Base-by-base conservation (phyloP, 495 filamentous ascomycete species). In the Trichocladium antarcticum region DNA sequence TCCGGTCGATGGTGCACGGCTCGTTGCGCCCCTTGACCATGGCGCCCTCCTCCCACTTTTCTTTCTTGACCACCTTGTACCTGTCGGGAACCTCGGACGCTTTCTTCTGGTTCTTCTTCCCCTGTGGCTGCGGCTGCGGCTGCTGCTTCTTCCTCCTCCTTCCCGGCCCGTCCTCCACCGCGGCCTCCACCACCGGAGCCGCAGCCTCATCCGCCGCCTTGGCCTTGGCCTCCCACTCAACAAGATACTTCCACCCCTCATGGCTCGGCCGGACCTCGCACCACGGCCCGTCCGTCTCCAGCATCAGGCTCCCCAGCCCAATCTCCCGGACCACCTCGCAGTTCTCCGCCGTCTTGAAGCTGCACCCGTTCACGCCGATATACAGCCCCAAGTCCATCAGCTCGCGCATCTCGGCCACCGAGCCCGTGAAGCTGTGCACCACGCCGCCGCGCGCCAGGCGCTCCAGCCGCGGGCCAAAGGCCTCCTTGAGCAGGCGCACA, bases 231-330 rank as follows among this genome's bases (percentile, higher is more conserved):
- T 57, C 55, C 28, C 4, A 68, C 43, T 64, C 57, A 15, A 74
- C 52, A 2, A 83, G 54, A 47, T 70, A 77, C 58, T 73, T 73
- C 56, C 74, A 78, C 14, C 79, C 76, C 42, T 79, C 80, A 60
- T 85, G 82, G 20, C 67, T 76, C 0, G 77, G 75, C 31, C 81
- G 65, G 15, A 84, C 79, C 59, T 84, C 81, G 54, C 81, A 84
- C 89, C 89, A 96, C 24, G 89, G 89, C 8, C 89, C 89, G 67
- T 96, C 89, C 6, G 89, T 96, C 74, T 96, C 89, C 37, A 96
- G 76, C 74, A 94, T 89, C 39, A 96, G 59, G 41, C 79, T 56
- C 17, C 81, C 77, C 28, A 96, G 66, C 6, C 80, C 83, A 20
- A 95, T 75, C 51, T 83, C 77, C 49, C 74, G 77, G 0, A 93